Evolutionary conservation across 2,329 filamentous ascomycete genomes (phyloP), one percentile per base, ranked within the genome.

Genomic region (Aspergillus sp.): DNA sequence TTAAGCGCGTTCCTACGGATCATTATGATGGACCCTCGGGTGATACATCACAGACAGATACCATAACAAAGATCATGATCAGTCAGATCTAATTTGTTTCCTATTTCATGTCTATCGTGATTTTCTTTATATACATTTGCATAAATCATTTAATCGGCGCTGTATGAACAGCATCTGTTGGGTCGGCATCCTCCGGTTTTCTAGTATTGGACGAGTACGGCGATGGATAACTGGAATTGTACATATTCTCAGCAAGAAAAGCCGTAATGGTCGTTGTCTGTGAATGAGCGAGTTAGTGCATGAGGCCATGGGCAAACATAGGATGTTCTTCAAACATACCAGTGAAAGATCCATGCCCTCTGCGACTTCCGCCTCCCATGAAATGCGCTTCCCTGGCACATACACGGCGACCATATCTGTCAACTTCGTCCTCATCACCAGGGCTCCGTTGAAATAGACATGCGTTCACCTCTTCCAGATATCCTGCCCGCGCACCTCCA

Each of bases 291-390:
- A 41, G 38, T 19, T 17, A 35, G n/a, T 17, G 15, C 20, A 17
- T 15, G 9, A 32, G 20, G 20, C 20, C 5, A 5, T 30, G 25
- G 25, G 12, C 25, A 30, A 30, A 4, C 3, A 30, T 30, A 12
- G 25, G 4, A 12, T 10, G 25, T 30, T 10, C 25, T 30, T 2
- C 25, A 12, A 12, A 43, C 50, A 37, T 45, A 54, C 55, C 46
- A 60, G 45, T 20, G 54, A 52, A 20, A 56, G 22, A 48, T 60
- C 58, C 48, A 60, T 44, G 6, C 58, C 53, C 25, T 54, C 42
- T 2, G 51, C 50, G 15, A 60, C 45, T 20, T 52, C 47, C 6
- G 56, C 47, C 45, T 52, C 45, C 57, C 58, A 59, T 33, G 54
- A 39, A 6, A 49, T 20, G 19, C 46, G 33, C 39, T 50, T 60